Evolutionary conservation across 140 eudicot genomes (phyloP), one percentile per base, ranked within the genome.

Genomic region (Anethum foeniculum): DNA sequence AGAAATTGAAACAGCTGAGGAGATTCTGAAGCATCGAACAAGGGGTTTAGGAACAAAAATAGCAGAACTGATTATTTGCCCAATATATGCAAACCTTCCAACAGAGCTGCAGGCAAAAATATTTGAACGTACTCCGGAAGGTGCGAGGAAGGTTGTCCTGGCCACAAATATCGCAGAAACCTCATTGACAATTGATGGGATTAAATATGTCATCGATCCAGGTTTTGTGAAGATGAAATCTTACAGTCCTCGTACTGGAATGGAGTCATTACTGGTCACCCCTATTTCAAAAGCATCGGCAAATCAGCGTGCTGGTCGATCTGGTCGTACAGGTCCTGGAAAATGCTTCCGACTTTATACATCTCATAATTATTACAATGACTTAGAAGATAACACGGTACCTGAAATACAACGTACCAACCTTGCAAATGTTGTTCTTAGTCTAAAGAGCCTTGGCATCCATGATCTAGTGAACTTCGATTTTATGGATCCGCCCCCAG

Each of bases 81-180:
- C 98, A 2, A 94, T 92, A 58, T 94, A 94, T 73, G 98, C 98
- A 2, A 94, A 92, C 81, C 91, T 94, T 67, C 98, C 98, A 7
- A 94, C 98, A 1, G 97, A 94, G 77, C 85, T 94, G 80, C 97
- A 94, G 80, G 91, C 98, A 1, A 94, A 94, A 83, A 94, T 94
- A 78, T 94, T 94, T 81, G 97, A 94, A 75, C 92, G 93, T 39
- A 92, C 98, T 47, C 98, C 98, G 2, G 97, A 92, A 85, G 94
- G 97, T 44, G 97, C 98, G 43, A 93, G 98, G 49, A 94, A 94
- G 78, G 98, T 94, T 56, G 97, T 94, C 76, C 86, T 94, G 58
- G 97, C 98, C 75, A 94, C 98, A 21, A 92, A 94, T 91, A 94
- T 94, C 49, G 98, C 98, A 1, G 98, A 94, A 83, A 94, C 98